These are phyloP conservation scores for Calocybe cyanea DNA, from an alignment of 768 basidiomycete genomes.

Conservation along the genomic window DNA sequence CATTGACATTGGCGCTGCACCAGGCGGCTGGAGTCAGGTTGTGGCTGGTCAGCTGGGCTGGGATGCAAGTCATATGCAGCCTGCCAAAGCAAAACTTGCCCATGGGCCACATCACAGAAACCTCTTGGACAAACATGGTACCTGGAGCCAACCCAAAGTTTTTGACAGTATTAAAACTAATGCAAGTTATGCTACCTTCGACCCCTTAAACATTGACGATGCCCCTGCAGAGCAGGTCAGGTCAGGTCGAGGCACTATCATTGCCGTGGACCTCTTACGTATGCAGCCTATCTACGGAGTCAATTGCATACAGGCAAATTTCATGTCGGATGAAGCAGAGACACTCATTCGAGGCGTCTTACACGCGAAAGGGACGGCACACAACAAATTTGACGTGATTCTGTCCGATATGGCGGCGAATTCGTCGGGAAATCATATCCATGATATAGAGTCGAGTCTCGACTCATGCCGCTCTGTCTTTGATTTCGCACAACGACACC, in stretches of 20 bases:
- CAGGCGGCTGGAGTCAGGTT: constrained; percentile 94
- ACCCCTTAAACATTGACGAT: constrained; percentile 43
- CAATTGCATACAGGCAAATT: constrained; percentile 72
- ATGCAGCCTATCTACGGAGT: constrained; percentile 73
- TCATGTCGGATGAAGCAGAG: constrained; percentile 53
- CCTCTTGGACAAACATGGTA: background rate
- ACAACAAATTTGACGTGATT: constrained; percentile 66
- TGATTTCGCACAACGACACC: constrained; percentile 53
- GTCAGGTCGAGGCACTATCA: constrained; percentile 32
- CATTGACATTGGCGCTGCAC: constrained; percentile 88
- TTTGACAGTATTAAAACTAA: constrained; percentile 8
- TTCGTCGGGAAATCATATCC: constrained; percentile 59
- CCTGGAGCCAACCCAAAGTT: constrained; percentile 1
- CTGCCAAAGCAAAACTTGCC: background rate
- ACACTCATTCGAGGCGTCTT: constrained; percentile 35
- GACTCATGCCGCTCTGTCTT: constrained; percentile 72
- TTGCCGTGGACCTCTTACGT: constrained; percentile 77
- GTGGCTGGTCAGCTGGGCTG: constrained; percentile 61
- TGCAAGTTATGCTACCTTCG: constrained; percentile 20
- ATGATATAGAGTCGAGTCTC: constrained; percentile 66
- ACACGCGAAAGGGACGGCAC: constrained; percentile 19
- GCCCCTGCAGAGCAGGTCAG: background rate
- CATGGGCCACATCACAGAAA: constrained; percentile 1
- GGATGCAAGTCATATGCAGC: constrained; percentile 14
- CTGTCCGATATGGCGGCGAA: constrained; percentile 90